phyloP scores from a whole-genome alignment of 208 protist genomes.

The Spironucleus salmonicida region DNA sequence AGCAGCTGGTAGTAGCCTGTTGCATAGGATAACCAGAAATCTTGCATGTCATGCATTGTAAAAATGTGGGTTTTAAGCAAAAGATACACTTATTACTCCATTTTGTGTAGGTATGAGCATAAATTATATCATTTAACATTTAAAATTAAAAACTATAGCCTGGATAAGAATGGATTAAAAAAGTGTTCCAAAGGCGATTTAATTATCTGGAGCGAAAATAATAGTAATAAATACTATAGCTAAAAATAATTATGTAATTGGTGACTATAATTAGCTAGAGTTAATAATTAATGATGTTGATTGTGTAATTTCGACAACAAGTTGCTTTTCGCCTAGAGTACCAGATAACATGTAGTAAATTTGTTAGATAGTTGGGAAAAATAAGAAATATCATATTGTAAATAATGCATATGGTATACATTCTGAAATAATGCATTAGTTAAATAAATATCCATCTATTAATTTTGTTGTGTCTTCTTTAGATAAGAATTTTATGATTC shows the following conservation, averaged over 20 bases:
- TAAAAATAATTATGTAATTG: constrained; percentile 53
- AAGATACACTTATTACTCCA: constrained; percentile 10
- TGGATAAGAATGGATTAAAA: constrained; percentile 90
- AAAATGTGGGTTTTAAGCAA: not conserved
- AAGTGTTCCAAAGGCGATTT: constrained; percentile 82
- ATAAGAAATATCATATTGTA: constrained; percentile 69
- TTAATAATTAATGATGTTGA: constrained; percentile 60
- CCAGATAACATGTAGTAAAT: constrained; percentile 75
- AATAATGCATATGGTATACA: constrained; percentile 96
- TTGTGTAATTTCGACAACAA: constrained; percentile 82
- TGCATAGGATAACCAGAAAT: constrained; percentile 66
- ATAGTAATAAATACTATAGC: constrained; percentile 51
- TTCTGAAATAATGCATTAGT: constrained; percentile 59
- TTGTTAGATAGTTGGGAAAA: constrained; percentile 58
- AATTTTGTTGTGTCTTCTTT: constrained; percentile 79
- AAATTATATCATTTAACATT: not conserved
- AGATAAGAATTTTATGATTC: constrained; percentile 96
- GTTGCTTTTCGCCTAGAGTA: constrained; percentile 85
- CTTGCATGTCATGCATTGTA: constrained; percentile 59
- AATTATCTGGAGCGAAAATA: constrained; percentile 56
- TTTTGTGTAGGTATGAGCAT: constrained; percentile 13
- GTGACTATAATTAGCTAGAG: constrained; percentile 56
- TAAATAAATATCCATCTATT: constrained; percentile 58
- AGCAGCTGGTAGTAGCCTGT: constrained; percentile 76
- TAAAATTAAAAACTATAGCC: constrained; percentile 60